Percentiles rank a stretch among this genome's conserved stretches.
These are phyloP conservation scores for Eutrema salsugineum DNA, from an alignment of 441 rosid genomes.

Conservation along the genomic window DNA sequence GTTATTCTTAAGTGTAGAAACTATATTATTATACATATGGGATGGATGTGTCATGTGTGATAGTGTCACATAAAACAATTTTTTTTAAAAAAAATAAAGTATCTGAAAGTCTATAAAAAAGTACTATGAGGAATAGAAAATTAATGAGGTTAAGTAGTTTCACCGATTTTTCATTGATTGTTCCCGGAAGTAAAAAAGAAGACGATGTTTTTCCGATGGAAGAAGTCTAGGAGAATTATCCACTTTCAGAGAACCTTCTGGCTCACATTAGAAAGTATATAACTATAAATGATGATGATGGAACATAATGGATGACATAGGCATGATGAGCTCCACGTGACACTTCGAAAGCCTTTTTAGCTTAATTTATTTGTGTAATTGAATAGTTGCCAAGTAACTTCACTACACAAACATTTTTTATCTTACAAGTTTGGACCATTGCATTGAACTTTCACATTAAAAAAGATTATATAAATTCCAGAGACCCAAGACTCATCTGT, in stretches of 20 bases:
- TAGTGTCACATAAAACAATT: too few relatives aligned
- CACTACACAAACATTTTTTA: background rate
- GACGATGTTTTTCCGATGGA: background rate
- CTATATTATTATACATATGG: background rate
- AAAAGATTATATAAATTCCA: background rate
- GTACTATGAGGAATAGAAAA: too few relatives aligned
- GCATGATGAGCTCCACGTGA: constrained; percentile 4
- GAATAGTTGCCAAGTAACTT: constrained; percentile 21
- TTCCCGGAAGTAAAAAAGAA: background rate
- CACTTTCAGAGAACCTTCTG: background rate
- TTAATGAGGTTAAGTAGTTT: background rate
- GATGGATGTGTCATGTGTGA: background rate
- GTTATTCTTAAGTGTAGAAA: background rate
- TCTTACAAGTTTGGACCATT: constrained; percentile 7
- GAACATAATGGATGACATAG: background rate
- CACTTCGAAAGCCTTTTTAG: background rate
- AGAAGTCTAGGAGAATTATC: background rate
- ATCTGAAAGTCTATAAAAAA: background rate
- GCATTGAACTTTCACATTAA: constrained; percentile 4
- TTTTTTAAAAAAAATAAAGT: too few relatives aligned
- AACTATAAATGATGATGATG: background rate
- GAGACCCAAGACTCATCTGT: background rate
- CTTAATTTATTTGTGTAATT: background rate
- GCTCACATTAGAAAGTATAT: background rate
- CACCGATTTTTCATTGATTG: background rate